phyloP scores from a whole-genome alignment of 2,329 filamentous ascomycete genomes.

The Diaporthe vexans region DNA sequence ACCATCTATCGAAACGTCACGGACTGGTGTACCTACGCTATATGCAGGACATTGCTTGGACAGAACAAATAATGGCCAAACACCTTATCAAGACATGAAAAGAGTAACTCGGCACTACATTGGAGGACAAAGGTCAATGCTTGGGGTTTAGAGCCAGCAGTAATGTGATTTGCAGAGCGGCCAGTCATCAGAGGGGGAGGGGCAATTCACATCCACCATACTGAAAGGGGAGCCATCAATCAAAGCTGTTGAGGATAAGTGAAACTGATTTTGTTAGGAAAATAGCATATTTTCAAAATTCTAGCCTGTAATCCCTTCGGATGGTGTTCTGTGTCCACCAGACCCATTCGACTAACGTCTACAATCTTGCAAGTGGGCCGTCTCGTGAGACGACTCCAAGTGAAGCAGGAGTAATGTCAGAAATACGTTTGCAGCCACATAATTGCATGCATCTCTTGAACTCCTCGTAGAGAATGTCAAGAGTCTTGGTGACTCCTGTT shows the following conservation, averaged over 20 bases:
- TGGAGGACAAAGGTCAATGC: background rate
- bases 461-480: conserved; percentile 6
- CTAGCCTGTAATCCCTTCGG: too few relatives aligned
- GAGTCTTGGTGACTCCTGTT: background rate
- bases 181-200: background rate
- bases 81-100: background rate
- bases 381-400: conserved; percentile 10
- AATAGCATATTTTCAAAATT: too few relatives aligned
- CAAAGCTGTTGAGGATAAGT: too few relatives aligned
- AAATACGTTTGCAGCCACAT: conserved; percentile 6
- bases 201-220: background rate
- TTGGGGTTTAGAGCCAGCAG: too few relatives aligned
- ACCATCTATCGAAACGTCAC: too few relatives aligned
- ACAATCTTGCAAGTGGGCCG: background rate
- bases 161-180: rapidly evolving
- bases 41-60: too few relatives aligned
- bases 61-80: too few relatives aligned
- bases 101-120: too few relatives aligned
- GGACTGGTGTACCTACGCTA: too few relatives aligned
- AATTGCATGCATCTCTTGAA: conserved; percentile 10
- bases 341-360: too few relatives aligned
- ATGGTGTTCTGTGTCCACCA: background rate
- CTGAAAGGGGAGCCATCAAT: too few relatives aligned
- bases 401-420: conserved; percentile 5
- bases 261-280: too few relatives aligned